Conservation (phyloP, 177 flowering plant species). For the Vitis hybrid region DNA sequence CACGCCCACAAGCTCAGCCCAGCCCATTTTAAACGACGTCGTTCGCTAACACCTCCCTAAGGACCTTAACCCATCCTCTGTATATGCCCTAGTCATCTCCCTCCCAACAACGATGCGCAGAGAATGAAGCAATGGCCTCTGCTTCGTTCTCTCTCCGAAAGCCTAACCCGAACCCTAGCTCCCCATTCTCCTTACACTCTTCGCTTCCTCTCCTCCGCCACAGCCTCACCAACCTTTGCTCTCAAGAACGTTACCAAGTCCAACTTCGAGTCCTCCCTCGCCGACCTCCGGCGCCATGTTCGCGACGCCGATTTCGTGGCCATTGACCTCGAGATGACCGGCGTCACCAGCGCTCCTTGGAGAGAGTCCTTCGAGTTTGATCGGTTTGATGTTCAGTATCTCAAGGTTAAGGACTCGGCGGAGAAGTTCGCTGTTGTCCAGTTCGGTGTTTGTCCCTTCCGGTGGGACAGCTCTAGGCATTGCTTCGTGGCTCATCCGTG, state of each 20-base stretch:
- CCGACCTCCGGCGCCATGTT: slow-evolving; percentile 51
- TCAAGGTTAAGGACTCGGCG: slow-evolving; percentile 90
- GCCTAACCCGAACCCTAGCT: no score
- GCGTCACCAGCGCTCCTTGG: slow-evolving; percentile 92
- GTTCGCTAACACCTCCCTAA: no score
- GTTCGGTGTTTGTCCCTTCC: slow-evolving; percentile 92
- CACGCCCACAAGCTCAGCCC: no score
- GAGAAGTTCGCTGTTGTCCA: slow-evolving; percentile 94
- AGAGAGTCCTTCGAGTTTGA: slow-evolving; percentile 79
- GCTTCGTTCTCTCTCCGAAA: no score
- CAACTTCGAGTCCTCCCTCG: slow-evolving; percentile 70
- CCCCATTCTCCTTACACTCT: not conserved
- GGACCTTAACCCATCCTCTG: no score
- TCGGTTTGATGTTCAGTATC: slow-evolving; percentile 67
- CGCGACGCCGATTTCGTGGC: slow-evolving; percentile 81
- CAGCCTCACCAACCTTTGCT: slow-evolving; percentile 31
- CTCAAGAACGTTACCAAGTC: slow-evolving; percentile 73
- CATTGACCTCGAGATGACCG: slow-evolving; percentile 93
- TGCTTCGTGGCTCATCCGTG: slow-evolving; percentile 83
- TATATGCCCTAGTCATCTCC: no score
- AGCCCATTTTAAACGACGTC: no score
- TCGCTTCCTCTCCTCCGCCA: slow-evolving; percentile 2
- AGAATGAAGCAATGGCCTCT: no score
- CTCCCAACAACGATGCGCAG: no score
- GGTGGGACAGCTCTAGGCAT: slow-evolving; percentile 59